Evolutionary conservation across 2,329 filamentous ascomycete genomes (phyloP), one percentile per base, ranked within the genome.

Genomic region (Microascus cirrosus): DNA sequence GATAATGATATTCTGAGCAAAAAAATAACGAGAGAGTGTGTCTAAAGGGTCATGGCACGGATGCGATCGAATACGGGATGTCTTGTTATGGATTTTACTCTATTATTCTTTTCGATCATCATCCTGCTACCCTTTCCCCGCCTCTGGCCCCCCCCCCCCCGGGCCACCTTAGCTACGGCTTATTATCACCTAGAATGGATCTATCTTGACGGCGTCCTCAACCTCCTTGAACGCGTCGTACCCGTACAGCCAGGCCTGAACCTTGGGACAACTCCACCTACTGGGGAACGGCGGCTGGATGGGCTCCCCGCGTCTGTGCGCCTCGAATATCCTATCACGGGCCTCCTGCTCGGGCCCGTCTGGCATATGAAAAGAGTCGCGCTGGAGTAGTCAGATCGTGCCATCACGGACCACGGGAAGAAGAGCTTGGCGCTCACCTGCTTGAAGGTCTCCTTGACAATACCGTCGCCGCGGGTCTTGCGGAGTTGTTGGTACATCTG

Each of bases 211-310:
- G 11, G 55, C 55, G 12, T 72, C 69, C 57, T 80, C 74, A 1
- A 77, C 80, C 63, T 84, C 82, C 32, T 71, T 70, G 59, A 78
- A 76, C 3, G 82, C 81, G 68, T 86, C 80, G 61, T 87, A 86
- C 0, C 83, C 81, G 62, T 82, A 87, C 53, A 87, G 61, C 80
- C 83, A 86, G 0, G 78, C 77, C 66, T 87, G 83, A 0, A 83
- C 77, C 36, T 79, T 71, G 0, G 82, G 82, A 64, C 83, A 86
- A 1, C 79, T 82, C 79, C 84, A 57, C 32, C 55, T 25, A 20
- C 55, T 57, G 83, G 84, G 85, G 62, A 86, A 88, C 1, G 78
- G 74, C 1, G 73, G 76, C 45, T 74, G 70, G 2, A 79, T 67
- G 56, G 79, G 73, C 55, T 76, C 45, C n/a, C 45, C 45, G n/a